These are phyloP conservation scores for Lizanozyma gosingica DNA, from an alignment of 1,139 yeast genomes.

Conservation along the genomic window DNA sequence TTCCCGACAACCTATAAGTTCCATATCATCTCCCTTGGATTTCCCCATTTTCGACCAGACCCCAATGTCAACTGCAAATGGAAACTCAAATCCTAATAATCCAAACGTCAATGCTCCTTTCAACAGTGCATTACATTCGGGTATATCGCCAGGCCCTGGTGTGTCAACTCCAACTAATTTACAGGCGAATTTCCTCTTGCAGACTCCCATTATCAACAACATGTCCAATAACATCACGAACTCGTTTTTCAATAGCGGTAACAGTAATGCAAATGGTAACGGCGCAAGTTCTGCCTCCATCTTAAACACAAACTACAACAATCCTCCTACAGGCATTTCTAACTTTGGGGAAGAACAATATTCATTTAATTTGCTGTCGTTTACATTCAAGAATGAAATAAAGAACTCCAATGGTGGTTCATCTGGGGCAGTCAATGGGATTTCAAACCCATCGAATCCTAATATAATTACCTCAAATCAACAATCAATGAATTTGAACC, in stretches of 20 bases:
- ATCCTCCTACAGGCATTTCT: background rate
- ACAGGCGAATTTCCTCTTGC: constrained; percentile 9
- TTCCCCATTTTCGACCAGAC: background rate
- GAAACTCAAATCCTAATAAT: background rate
- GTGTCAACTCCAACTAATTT: background rate
- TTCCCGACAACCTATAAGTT: background rate
- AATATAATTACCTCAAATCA: constrained; percentile 1
- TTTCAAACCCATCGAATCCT: background rate
- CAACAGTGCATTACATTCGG: background rate
- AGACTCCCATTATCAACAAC: constrained; percentile 24
- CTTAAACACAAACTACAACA: constrained; percentile 1
- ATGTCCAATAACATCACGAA: constrained; percentile 26
- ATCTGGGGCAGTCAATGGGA: background rate
- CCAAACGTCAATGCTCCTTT: background rate
- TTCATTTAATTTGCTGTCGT: background rate
- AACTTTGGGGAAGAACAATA: background rate
- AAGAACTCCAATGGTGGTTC: background rate
- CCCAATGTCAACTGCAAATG: background rate
- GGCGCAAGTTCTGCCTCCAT: constrained; percentile 2
- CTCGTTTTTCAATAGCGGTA: constrained; percentile 18
- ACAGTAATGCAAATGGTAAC: constrained; percentile 1
- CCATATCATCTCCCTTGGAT: background rate
- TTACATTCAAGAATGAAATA: background rate
- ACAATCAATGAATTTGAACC: constrained; percentile 15
- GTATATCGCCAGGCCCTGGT: background rate